These are phyloP conservation scores for Dryas octopetala DNA, from an alignment of 306 rosid species.

Conservation along the genomic window DNA sequence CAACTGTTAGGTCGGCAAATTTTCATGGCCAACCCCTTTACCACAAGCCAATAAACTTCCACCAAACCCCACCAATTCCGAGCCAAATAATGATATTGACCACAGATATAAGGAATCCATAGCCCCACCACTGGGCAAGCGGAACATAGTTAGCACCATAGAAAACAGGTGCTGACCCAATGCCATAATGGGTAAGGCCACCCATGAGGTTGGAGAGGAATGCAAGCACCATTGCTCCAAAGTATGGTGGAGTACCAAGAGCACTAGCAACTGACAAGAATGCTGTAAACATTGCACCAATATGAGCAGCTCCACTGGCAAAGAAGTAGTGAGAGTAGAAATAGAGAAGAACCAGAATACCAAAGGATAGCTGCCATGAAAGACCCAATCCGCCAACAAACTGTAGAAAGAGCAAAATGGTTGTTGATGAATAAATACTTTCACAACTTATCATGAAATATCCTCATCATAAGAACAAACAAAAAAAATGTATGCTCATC, in stretches of 20 bases:
- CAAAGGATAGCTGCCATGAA: conserved; percentile 91
- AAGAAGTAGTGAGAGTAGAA: conserved; percentile 98
- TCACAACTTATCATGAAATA: neutral
- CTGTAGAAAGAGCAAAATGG: conserved; percentile 43
- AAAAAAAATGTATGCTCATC: neutral
- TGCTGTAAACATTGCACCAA: conserved; percentile 99
- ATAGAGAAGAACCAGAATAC: conserved; percentile 91
- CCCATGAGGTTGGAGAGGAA: conserved; percentile 99
- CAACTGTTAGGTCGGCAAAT: conserved; percentile 26
- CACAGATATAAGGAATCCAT: conserved; percentile 78
- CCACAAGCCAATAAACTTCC: conserved; percentile 94
- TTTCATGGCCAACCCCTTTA: conserved; percentile 35
- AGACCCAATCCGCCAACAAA: conserved; percentile 97
- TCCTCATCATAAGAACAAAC: neutral
- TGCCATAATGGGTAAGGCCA: conserved; percentile 97
- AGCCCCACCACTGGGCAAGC: conserved; percentile 95
- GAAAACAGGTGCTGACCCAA: conserved; percentile 96
- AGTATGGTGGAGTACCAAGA: conserved; percentile 88
- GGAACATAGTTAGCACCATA: conserved; percentile 97
- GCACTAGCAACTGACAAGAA: conserved; percentile 98
- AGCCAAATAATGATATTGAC: conserved; percentile 93
- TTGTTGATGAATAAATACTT: conserved; percentile 16
- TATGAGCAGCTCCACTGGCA: conserved; percentile 99
- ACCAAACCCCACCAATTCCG: conserved; percentile 87
- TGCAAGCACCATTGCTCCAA: conserved; percentile 86